phyloP scores from a whole-genome alignment of 345 rosid genomes.

The Syzygium aqueum region DNA sequence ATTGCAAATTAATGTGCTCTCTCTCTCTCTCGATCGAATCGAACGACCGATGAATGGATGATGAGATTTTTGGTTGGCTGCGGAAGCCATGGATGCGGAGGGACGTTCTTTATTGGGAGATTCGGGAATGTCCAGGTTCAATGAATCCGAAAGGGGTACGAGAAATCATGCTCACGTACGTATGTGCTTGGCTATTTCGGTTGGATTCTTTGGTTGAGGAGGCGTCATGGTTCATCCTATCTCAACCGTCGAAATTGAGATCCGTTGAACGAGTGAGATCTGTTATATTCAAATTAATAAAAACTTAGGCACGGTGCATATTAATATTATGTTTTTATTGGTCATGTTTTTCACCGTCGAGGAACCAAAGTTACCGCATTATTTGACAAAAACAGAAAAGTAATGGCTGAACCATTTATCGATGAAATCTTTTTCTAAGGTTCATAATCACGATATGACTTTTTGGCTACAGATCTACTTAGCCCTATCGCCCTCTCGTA shows the following conservation, averaged over 20 bases:
- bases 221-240: not conserved
- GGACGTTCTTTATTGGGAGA: not conserved
- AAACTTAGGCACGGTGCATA: not conserved
- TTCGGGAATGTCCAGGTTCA: conserved; percentile 52
- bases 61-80: not conserved
- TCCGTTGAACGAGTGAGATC: not conserved
- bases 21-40: too few relatives aligned
- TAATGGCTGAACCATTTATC: accelerated
- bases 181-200: not conserved
- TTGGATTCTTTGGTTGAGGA: not conserved
- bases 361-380: not conserved
- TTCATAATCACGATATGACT: not conserved
- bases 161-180: not conserved
- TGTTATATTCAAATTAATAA: too few relatives aligned
- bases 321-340: not conserved
- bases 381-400: not conserved
- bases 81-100: not conserved
- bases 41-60: not conserved
- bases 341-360: not conserved
- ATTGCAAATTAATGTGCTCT: not conserved
- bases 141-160: conserved; percentile 24
- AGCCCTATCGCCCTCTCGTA: not conserved
- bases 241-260: not conserved
- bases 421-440: not conserved
- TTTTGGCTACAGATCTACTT: accelerated